Evolutionary conservation across 1,284 basidiomycete genomes (phyloP).

Genomic region (Sporisorium iseilematis-ciliati): DNA sequence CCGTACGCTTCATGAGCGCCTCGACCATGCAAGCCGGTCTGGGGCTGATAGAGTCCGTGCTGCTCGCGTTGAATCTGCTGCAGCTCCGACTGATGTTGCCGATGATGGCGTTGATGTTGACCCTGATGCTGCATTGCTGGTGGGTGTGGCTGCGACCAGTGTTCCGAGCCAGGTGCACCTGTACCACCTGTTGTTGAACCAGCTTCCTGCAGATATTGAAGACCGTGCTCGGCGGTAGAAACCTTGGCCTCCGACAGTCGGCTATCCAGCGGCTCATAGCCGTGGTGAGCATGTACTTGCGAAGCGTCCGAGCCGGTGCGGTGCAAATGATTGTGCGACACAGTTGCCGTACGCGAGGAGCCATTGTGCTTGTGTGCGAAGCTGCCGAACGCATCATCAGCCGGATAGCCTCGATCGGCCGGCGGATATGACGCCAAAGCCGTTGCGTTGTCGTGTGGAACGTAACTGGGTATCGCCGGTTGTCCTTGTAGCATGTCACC

Average conservation of each 20-base stretch:
- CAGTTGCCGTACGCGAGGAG: background rate
- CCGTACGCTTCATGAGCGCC: conserved; percentile 3
- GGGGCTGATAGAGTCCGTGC: background rate
- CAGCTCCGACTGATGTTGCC: background rate
- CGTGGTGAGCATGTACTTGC: background rate
- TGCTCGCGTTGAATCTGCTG: background rate
- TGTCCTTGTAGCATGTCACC: background rate
- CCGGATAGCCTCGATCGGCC: background rate
- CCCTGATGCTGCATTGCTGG: background rate
- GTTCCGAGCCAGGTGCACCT: background rate
- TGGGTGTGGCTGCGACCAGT: conserved; percentile 6
- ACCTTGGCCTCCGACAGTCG: background rate
- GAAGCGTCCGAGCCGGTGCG: conserved; percentile 3
- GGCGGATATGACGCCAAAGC: conserved; percentile 3
- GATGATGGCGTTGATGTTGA: background rate
- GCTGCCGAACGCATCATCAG: background rate
- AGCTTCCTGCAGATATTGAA: conserved; percentile 1
- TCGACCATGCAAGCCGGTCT: background rate
- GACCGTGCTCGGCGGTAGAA: background rate
- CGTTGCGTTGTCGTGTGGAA: background rate
- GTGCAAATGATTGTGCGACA: background rate
- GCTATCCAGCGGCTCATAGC: background rate
- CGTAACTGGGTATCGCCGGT: background rate
- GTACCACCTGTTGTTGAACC: background rate
- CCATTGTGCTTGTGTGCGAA: background rate